Evolutionary conservation across 768 basidiomycete species (phyloP).

Genomic region (Pholiota microspora): DNA sequence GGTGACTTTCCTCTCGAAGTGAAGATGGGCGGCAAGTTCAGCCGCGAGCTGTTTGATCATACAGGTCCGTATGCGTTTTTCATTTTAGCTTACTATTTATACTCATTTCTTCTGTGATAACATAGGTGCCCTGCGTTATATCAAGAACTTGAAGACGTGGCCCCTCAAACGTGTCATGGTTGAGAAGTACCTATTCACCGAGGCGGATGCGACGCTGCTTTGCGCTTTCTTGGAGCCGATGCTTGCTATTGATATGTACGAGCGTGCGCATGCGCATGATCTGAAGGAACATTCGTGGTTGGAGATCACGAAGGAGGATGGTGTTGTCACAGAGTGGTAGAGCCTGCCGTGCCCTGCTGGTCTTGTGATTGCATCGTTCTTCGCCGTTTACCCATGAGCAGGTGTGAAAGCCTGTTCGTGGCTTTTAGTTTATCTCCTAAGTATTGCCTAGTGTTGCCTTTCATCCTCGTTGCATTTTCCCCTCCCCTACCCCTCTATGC

Average conservation of each 20-base stretch:
- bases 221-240: conserved; percentile 74
- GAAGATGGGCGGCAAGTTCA: conserved; percentile 84
- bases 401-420: too few species aligned
- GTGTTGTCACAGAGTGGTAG: conserved; percentile 44
- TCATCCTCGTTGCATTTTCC: background rate
- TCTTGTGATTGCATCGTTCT: too few species aligned
- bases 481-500: too few species aligned
- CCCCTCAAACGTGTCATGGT: conserved; percentile 80
- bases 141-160: conserved; percentile 75
- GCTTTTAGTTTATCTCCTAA: background rate
- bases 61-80: conserved; percentile 40
- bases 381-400: too few species aligned
- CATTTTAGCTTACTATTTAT: background rate
- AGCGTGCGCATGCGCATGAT: conserved; percentile 69
- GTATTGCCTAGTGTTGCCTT: background rate
- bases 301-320: conserved; percentile 36
- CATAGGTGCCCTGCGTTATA: conserved; percentile 70
- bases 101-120: background rate
- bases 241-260: conserved; percentile 67
- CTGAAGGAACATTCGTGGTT: conserved; percentile 80
- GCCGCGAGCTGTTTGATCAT: conserved; percentile 81
- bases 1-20: conserved; percentile 73
- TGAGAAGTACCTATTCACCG: conserved; percentile 82
- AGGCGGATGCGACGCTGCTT: conserved; percentile 53
- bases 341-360: background rate